Percentiles rank a stretch among this genome's conserved stretches.
Evolutionary conservation across 2,329 filamentous ascomycete genomes (phyloP).

Genomic region (Diaporthe sp.): DNA sequence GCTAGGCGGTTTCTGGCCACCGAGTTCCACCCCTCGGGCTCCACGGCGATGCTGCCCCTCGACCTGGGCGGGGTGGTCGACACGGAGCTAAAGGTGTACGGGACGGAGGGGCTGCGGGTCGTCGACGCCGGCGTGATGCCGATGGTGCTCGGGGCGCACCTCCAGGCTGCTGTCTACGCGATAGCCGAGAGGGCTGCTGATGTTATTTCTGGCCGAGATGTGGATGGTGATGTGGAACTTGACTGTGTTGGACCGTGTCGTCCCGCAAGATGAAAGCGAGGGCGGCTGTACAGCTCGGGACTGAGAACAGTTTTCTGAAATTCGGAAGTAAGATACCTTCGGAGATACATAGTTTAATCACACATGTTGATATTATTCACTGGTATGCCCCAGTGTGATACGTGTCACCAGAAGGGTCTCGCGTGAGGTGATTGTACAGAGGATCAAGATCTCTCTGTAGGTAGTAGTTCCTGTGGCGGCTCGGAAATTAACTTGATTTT

Average conservation of each 20-base stretch:
- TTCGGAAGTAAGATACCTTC: background rate
- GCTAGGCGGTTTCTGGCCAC: conserved; percentile 44
- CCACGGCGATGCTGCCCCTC: conserved; percentile 40
- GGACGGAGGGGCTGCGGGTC: conserved; percentile 59
- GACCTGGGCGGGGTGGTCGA: conserved; percentile 58
- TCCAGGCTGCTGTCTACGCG: conserved; percentile 66
- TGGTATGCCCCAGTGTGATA: background rate
- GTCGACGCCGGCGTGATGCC: conserved; percentile 63
- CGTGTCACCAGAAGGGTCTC: background rate
- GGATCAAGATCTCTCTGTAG: background rate
- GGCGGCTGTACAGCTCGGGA: conserved; percentile 12
- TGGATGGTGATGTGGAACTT: background rate
- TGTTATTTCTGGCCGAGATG: conserved; percentile 43
- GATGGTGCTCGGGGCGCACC: conserved; percentile 60
- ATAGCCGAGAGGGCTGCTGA: conserved; percentile 60
- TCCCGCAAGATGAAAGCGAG: too few species aligned
- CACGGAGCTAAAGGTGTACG: conserved; percentile 59
- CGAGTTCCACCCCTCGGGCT: conserved; percentile 46
- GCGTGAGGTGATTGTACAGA: background rate
- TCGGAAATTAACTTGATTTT: background rate
- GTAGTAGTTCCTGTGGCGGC: background rate
- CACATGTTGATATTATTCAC: background rate
- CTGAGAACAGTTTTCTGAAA: background rate
- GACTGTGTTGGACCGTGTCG: background rate
- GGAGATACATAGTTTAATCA: background rate